These are phyloP conservation scores for Wickerhamomyces hampshirensis DNA, from an alignment of 805 yeast species.

Conservation along the genomic window DNA sequence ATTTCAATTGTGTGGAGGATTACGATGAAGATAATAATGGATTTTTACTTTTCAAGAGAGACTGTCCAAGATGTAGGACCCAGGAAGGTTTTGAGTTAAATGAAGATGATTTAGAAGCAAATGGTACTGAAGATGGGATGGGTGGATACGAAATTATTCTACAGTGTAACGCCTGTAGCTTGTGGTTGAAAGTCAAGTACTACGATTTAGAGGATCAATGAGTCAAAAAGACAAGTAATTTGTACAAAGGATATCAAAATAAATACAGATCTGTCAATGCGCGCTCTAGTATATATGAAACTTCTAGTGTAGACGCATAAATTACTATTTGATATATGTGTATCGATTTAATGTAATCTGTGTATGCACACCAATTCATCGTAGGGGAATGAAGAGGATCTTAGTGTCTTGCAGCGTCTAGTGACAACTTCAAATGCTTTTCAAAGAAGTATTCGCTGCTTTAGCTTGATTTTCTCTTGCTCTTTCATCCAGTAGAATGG, in stretches of 20 bases:
- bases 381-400: no score
- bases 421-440: no score
- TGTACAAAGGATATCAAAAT: no score
- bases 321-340: no score
- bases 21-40: constrained; percentile 29
- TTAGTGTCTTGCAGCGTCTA: no score
- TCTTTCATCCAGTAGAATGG: constrained; percentile 57
- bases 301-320: no score
- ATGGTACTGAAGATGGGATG: constrained; percentile 41
- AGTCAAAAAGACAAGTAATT: no score
- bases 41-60: constrained; percentile 38
- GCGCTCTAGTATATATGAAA: no score
- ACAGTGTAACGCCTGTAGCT: constrained; percentile 79
- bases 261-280: no score
- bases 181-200: constrained; percentile 78
- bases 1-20: constrained; percentile 40
- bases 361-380: no score
- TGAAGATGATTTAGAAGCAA: constrained; percentile 56
- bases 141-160: constrained; percentile 64
- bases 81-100: constrained; percentile 49
- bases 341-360: no score
- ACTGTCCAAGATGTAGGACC: constrained; percentile 65
- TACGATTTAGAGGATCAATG: constrained; percentile 42
- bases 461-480: constrained; percentile 1
- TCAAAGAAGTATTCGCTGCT: constrained; percentile 1